Evolutionary conservation across 2,329 filamentous ascomycete genomes (phyloP), one percentile per base, ranked within the genome.

Genomic region (Aspergillus jensenii): DNA sequence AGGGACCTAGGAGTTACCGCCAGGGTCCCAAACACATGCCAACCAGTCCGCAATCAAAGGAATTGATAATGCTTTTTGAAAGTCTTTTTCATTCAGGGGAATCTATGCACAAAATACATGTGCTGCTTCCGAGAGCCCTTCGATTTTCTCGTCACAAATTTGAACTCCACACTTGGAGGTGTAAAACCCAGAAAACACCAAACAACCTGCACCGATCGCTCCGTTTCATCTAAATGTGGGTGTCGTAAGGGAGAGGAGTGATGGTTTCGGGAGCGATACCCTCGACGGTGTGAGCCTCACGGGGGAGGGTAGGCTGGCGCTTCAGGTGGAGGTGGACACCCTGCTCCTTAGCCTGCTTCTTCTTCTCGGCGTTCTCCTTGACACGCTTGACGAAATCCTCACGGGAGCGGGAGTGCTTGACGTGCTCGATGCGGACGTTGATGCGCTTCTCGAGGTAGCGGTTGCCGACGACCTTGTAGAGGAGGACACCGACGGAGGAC

Each of bases 381-480:
- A 99, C 93, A 76, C 93, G 90, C 84, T 86, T 88, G 76, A 98
- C 82, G 87, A 99, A 98, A 80, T 95, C 93, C 75, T 98, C 93
- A 78, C 95, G 88, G 75, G 93, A 98, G 79, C 95, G 90, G 71
- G 93, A 98, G 78, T 90, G 90, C 76, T 83, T 82, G 82, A 99
- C 87, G 89, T 99, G 95, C 89, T 99, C 95, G 81, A 98, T 82
- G 79, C 95, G 91, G 83, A 99, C 86, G 88, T 96, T 98, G 85
- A 99, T 88, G 81, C 95, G 93, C 92, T 99, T 99, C 90, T 99
- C 95, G 80, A 99, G 86, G 88, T 97, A 99, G 77, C 93, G 90
- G 89, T 98, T 95, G 84, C 93, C 92, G 79, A 99, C 95, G 82
- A 96, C 91, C 88, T 96, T 97, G 90, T 96, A 93, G 83, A 99